Base-by-base conservation (phyloP, 768 basidiomycete genomes). In the Tylopilus sp. region DNA sequence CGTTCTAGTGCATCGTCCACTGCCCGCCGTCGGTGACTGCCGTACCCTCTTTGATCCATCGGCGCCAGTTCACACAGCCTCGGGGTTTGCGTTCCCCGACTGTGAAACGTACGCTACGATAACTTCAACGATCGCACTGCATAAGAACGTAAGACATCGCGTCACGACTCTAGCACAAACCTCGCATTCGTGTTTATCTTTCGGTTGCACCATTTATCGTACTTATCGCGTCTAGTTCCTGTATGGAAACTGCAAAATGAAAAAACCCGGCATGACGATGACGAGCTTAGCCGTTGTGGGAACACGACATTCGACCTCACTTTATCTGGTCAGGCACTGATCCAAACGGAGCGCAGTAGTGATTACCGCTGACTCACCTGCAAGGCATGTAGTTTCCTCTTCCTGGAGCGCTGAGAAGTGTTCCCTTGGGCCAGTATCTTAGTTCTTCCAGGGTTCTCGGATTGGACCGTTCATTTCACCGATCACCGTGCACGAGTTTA, bases 271-370 rank as follows among this genome's bases (percentile, higher is more conserved):
- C 56, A 31, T 52, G 38, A 48, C 43, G 28, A 31, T 52, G 38
- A 48, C 43, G 28, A 54, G 40, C 26, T 48, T 22, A 47, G 31
- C 14, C 33, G 41, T 41, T 59, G 54, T 62, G 62, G 52, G 65
- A 65, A 64, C 30, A 37, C n/a, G 36, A 53, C 48, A 57, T 7
- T 57, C 51, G 50, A 55, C 54, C 43, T 60, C 61, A 60, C 56
- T 57, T 57, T 63, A 68, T 62, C 59, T 54, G 44, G 52, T 57
- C 63, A 68, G 67, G 68, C 61, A 68, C 66, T 59, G 55, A 63
- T 55, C 55, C 57, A 43, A 53, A 47, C 58, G 56, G 66, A 57
- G 53, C 42, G 49, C 51, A 49, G 53, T 57, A 30, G 52, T 60
- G 55, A 70, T 58, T 54, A 64, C 58, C 53, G 52, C 66, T 57